Evolutionary conservation across 768 basidiomycete genomes (phyloP), one percentile per base, ranked within the genome.

Genomic region (Gloeopeniophorella convolvens): DNA sequence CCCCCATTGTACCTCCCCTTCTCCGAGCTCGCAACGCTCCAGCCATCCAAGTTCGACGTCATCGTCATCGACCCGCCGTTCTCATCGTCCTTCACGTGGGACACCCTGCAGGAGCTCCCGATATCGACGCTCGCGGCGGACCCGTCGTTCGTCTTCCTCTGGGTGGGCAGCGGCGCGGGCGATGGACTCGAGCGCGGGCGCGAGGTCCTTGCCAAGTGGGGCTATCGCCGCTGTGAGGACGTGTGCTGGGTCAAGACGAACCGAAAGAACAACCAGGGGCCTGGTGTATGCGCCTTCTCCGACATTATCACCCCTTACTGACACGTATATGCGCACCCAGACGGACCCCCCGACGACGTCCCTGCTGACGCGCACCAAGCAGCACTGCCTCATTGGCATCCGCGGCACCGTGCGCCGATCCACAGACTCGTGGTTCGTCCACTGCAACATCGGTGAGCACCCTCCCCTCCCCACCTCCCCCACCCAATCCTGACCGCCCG

Each of bases 231-330:
- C 43, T 96, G 92, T 60, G 96, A 99, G 61, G 96, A 99, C 63
- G 89, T 99, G n/a, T 89, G 96, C 4, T 98, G 93, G 94, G 85
- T 96, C 48, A 92, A 91, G 70, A 94, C 91, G 39, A 99, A 97
- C 64, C 76, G 76, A 51, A 73, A 68, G 18, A 75, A 70, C 20
- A 86, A 87, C 63, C 72, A 72, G 13, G 88, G 88, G 2, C 84
- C 90, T 45, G 88, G 86, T 48, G 85, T 87, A 63, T 60, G 82
- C 71, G 13, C 35, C 42, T 15, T 48, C 6, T 21, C 18, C 16
- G 15, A 5, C 37, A 1, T 6, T 3, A 16, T 35, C 40, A 23
- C 32, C 35, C 44, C 24, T 48, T n/a, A 47, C 49, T 60, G 31
- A 59, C 37, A 11, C n/a, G n/a, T 16, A 37, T 40, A 43, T 27